phyloP scores from a whole-genome alignment of 2,329 filamentous ascomycete genomes.

The Verticillium albo-atrum region DNA sequence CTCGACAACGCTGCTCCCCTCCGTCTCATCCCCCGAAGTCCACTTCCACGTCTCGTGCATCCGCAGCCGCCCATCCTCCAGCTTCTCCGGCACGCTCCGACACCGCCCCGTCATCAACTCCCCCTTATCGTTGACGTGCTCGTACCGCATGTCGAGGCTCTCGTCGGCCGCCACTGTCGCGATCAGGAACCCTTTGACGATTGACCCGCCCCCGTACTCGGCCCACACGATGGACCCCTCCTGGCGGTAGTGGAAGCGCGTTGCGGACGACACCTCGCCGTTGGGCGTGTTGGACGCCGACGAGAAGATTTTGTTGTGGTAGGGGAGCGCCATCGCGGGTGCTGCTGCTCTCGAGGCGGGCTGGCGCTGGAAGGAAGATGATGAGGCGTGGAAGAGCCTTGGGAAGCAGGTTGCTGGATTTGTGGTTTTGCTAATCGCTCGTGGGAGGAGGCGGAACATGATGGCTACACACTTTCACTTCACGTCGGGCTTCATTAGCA shows the following conservation, averaged over 20 bases:
- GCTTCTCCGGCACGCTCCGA: constrained; percentile 12
- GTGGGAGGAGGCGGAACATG: neutral
- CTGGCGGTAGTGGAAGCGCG: constrained; percentile 20
- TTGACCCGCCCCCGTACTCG: constrained; percentile 18
- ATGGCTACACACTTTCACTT: neutral
- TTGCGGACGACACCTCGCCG: constrained; percentile 17
- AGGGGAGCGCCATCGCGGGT: neutral
- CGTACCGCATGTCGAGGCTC: constrained; percentile 20
- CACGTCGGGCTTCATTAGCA: too few relatives aligned
- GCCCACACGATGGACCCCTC: constrained; percentile 19
- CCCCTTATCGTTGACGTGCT: constrained; percentile 18
- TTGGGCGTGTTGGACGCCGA: constrained; percentile 14
- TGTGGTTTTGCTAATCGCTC: neutral
- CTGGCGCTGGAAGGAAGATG: too few relatives aligned
- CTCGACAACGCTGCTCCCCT: constrained; percentile 17
- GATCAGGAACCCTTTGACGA: constrained; percentile 16
- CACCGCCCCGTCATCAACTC: constrained; percentile 20
- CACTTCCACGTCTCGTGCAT: constrained; percentile 21
- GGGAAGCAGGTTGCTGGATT: neutral
- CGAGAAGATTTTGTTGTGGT: neutral
- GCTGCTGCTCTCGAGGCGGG: too few relatives aligned
- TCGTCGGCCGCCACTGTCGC: constrained; percentile 13
- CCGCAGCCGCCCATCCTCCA: constrained; percentile 16
- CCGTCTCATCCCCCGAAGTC: constrained; percentile 17
- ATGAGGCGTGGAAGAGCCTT: neutral